Base-by-base conservation (phyloP, 768 basidiomycete genomes). In the Leccinum truebloodii region DNA sequence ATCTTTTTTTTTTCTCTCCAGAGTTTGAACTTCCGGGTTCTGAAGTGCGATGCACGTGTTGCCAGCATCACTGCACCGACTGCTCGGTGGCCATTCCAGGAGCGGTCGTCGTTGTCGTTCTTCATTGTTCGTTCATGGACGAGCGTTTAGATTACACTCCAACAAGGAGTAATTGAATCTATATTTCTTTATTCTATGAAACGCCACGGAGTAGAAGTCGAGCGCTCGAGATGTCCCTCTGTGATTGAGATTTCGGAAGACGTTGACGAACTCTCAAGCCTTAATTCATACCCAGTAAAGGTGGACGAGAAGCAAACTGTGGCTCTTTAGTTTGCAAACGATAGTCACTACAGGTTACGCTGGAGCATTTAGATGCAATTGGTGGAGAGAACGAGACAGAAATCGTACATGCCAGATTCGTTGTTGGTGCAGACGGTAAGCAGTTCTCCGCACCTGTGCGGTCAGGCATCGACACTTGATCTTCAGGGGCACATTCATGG, bases 61-160 rank as follows among this genome's bases (percentile, higher is more conserved):
- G 77, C 86, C 16, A 86, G 88, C 67, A 79, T 90, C 26, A 82
- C 80, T 6, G 84, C 86, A 1, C 77, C 83, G 3, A 81, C 81
- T 22, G 88, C 88, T 2, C 81, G 88, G 20, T 91, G 82, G 72
- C 88, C 88, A 12, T 91, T 88, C 61, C 87, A 88, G 77, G 89
- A 85, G 60, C 57, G 62, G 26, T 49, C n/a, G 26, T 34, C 14
- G 5, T 51, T 32, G 18, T 18, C 41, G 9, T 20, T 12, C 12
- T n/a, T n/a, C 14, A 35, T 35, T 52, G 22, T 20, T 48, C 10
- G 22, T 37, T 46, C 32, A 35, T 46, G 12, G 20, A 28, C 9
- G 5, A 18, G 13, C 18, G 4, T 55, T 22, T 53, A 79, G 72
- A 63, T 75, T 9, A 74, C 73, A 0, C 72, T 81, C 12, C 73